Evolutionary conservation across 768 basidiomycete genomes (phyloP).

Genomic region (Lactifluus rugatus): DNA sequence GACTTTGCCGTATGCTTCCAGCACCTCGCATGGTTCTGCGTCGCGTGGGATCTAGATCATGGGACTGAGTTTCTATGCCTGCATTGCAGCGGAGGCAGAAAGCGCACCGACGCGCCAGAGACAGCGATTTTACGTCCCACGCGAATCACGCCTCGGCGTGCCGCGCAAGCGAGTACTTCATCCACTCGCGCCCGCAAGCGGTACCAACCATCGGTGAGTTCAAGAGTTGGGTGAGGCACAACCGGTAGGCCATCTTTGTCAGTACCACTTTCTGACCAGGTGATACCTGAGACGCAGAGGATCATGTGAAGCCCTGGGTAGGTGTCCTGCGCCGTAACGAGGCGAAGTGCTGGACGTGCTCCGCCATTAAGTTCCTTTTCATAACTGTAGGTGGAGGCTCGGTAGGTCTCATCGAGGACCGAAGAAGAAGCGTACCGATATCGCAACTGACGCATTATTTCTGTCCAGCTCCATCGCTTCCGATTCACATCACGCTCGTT

Average conservation of each 20-base stretch:
- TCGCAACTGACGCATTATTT: slow-evolving; percentile 71
- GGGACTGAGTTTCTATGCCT: slow-evolving; percentile 44
- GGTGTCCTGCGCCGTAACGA: slow-evolving; percentile 77
- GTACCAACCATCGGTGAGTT: slow-evolving; percentile 99
- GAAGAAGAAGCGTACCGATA: slow-evolving; percentile 52
- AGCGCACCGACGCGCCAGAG: slow-evolving; percentile 60
- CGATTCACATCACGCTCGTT: slow-evolving; percentile 35
- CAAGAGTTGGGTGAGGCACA: slow-evolving; percentile 50
- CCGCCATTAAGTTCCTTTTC: slow-evolving; percentile 43
- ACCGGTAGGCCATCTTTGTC: slow-evolving; percentile 31
- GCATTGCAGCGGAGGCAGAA: slow-evolving; percentile 29
- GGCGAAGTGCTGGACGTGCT: slow-evolving; percentile 69
- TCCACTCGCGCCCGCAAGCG: slow-evolving; percentile 71
- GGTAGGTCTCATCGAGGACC: neutral
- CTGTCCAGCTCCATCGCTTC: slow-evolving; percentile 73
- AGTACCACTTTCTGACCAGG: slow-evolving; percentile 36
- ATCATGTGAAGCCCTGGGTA: slow-evolving; percentile 73
- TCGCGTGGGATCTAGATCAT: slow-evolving; percentile 4
- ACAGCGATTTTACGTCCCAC: slow-evolving; percentile 80
- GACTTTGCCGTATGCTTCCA: slow-evolving; percentile 67
- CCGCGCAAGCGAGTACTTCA: slow-evolving; percentile 57
- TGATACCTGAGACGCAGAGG: slow-evolving; percentile 70
- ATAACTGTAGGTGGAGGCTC: slow-evolving; percentile 28
- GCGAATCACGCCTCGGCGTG: slow-evolving; percentile 52
- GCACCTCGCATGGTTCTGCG: slow-evolving; percentile 71